Evolutionary conservation across 352 stramenopile genomes (phyloP).

Genomic region (Phytophthora foliorum): DNA sequence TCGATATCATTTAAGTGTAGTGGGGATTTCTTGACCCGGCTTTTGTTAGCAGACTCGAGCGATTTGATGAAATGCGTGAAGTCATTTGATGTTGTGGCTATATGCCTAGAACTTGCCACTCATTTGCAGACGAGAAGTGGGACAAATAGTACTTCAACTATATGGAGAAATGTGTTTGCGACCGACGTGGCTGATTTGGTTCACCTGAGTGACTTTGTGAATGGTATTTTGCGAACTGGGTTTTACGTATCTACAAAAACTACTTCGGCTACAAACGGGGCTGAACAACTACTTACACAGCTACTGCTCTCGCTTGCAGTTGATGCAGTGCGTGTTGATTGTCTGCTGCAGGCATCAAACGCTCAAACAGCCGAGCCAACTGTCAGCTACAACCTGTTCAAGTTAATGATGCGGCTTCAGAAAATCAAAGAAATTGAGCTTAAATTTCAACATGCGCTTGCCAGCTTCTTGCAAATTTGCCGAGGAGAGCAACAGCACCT

Average conservation of each 20-base stretch:
- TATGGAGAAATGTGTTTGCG: constrained; percentile 65
- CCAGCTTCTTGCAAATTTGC: constrained; percentile 45
- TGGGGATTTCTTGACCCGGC: constrained; percentile 45
- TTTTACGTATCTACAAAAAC: constrained; percentile 28
- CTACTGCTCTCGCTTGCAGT: constrained; percentile 53
- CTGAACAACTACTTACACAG: constrained; percentile 39
- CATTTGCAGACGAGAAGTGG: constrained; percentile 51
- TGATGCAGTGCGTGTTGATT: constrained; percentile 54
- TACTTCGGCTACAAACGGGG: background rate
- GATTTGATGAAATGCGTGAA: constrained; percentile 43
- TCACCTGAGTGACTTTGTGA: constrained; percentile 58
- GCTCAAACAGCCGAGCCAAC: background rate
- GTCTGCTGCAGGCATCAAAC: background rate
- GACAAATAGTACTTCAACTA: constrained; percentile 36
- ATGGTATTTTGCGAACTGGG: constrained; percentile 45
- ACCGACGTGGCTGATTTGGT: constrained; percentile 37
- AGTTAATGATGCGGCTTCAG: constrained; percentile 48
- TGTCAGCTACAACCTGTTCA: constrained; percentile 58
- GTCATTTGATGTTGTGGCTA: constrained; percentile 33
- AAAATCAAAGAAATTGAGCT: constrained; percentile 63
- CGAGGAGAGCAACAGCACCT: constrained; percentile 59
- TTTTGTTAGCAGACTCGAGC: constrained; percentile 32
- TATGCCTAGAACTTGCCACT: constrained; percentile 42
- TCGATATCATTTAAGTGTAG: constrained; percentile 19
- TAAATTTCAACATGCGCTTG: constrained; percentile 56